Evolutionary conservation across 2,329 filamentous ascomycete genomes (phyloP).

Genomic region (Ophiostoma sp.): DNA sequence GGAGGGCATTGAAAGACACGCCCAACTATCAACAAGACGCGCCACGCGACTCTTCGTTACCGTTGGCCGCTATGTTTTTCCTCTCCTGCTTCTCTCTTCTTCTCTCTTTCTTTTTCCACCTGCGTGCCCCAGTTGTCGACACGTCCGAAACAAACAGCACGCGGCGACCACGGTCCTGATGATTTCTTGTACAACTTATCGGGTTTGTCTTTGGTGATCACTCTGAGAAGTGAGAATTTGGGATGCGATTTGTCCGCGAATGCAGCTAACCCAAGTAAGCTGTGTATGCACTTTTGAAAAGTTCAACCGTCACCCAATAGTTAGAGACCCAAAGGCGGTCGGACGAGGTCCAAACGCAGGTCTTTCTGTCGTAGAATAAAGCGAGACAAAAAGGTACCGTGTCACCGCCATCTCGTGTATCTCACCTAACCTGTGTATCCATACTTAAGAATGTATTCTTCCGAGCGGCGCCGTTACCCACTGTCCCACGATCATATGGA

Average conservation of each 20-base stretch:
- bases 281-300: not conserved
- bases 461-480: not conserved
- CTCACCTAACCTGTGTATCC: not conserved
- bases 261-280: not conserved
- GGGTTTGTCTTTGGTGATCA: not conserved
- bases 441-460: not conserved
- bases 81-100: not conserved
- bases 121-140: not conserved
- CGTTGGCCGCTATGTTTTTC: not conserved
- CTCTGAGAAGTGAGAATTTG: not conserved
- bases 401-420: not conserved
- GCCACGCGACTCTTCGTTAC: not conserved
- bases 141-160: not conserved
- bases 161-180: not conserved
- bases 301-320: not conserved
- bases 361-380: not conserved
- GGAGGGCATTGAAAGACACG: not conserved
- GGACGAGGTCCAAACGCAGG: slow-evolving; percentile 10
- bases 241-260: not conserved
- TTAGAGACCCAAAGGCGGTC: not conserved
- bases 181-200: not conserved
- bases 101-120: not conserved
- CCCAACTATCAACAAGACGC: not conserved
- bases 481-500: not conserved
- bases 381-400: not conserved